These are phyloP conservation scores for Clohesyomyces aquaticus DNA, from an alignment of 495 filamentous ascomycete genomes.

Conservation along the genomic window DNA sequence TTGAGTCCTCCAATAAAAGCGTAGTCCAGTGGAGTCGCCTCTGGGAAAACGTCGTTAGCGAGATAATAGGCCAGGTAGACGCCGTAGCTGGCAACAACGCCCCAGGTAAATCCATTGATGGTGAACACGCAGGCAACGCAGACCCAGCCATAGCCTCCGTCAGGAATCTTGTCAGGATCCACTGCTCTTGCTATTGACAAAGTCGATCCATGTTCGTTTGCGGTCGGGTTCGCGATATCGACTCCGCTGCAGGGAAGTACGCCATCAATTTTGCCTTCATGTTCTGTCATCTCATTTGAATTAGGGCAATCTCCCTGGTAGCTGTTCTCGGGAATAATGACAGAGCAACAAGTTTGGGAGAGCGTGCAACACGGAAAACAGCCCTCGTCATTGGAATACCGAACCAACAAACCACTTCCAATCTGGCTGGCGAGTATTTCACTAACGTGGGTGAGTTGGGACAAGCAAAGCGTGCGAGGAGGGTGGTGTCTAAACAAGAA, in stretches of 20 bases:
- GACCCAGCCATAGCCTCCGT: slow-evolving; percentile 67
- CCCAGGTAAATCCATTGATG: slow-evolving; percentile 66
- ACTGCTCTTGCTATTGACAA: not conserved
- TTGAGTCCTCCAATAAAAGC: slow-evolving; percentile 77
- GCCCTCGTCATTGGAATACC: no score
- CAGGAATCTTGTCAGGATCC: slow-evolving; percentile 42
- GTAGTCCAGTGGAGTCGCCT: slow-evolving; percentile 62
- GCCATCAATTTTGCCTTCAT: not conserved
- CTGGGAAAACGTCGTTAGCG: slow-evolving; percentile 60
- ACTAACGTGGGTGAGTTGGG: no score
- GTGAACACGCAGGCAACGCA: slow-evolving; percentile 56
- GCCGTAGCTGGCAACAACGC: slow-evolving; percentile 62
- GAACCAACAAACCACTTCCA: no score
- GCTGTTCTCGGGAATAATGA: no score
- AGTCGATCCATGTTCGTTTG: not conserved
- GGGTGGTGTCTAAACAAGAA: no score
- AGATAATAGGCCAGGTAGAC: slow-evolving; percentile 77
- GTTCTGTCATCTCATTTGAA: not conserved
- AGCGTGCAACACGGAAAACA: no score
- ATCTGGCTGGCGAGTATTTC: no score
- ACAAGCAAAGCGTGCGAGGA: no score
- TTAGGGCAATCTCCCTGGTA: no score
- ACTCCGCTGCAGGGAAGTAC: not conserved
- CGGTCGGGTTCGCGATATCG: not conserved
- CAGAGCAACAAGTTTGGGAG: no score